phyloP scores from a whole-genome alignment of 164 flowering plant genomes.

The Liriodendron chinense region DNA sequence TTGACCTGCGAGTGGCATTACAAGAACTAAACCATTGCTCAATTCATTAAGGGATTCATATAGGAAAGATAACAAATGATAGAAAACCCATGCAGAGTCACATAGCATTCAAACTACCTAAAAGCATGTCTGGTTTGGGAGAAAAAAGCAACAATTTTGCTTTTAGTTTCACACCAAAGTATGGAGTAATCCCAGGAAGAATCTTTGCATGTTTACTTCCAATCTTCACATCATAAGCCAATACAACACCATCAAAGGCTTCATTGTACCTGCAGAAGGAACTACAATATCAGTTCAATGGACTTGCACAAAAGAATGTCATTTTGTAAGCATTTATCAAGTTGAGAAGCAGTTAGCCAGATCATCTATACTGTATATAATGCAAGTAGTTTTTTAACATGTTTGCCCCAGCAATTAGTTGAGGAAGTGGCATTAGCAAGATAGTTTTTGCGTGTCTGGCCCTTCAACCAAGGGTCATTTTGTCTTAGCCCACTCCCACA shows the following conservation, averaged over 20 bases:
- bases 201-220: slow-evolving; percentile 40
- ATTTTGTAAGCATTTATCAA: too few relatives aligned
- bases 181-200: slow-evolving; percentile 59
- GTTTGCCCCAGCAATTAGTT: too few relatives aligned
- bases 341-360: too few relatives aligned
- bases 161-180: slow-evolving; percentile 56
- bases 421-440: too few relatives aligned
- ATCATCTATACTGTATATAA: too few relatives aligned
- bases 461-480: too few relatives aligned
- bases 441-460: too few relatives aligned
- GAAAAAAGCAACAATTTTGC: slow-evolving; percentile 60
- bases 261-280: slow-evolving; percentile 58
- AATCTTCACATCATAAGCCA: slow-evolving; percentile 54
- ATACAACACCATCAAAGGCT: slow-evolving; percentile 67
- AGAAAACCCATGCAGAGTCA: neutral
- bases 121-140: slow-evolving; percentile 72
- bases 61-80: neutral
- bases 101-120: slow-evolving; percentile 47
- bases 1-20: neutral
- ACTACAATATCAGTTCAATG: neutral
- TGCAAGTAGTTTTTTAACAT: too few relatives aligned
- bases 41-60: neutral
- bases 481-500: too few relatives aligned
- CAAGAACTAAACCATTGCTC: neutral
- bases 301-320: too few relatives aligned